A percentile compares a stretch with the other conserved stretches of the same genome.
These are phyloP conservation scores for Angophora floribunda DNA, from an alignment of 345 rosid species.

Conservation along the genomic window DNA sequence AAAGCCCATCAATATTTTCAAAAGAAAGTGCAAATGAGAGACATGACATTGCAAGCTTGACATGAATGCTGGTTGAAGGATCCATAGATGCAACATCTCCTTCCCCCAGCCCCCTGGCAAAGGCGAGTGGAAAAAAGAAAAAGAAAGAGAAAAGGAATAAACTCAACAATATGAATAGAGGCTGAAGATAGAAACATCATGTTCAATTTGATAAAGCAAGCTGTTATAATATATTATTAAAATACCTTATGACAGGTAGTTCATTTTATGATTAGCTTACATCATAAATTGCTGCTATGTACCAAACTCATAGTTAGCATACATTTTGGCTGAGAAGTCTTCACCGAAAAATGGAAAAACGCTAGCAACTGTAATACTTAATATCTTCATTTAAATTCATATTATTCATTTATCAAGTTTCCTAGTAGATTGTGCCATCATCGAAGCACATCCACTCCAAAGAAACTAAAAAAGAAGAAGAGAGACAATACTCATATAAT, in stretches of 20 bases:
- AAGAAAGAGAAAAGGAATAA: not conserved
- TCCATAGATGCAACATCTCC: not conserved
- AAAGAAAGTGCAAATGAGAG: not conserved
- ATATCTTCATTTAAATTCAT: not conserved
- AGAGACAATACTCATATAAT: not conserved
- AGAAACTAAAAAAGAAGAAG: not conserved
- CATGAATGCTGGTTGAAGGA: not conserved
- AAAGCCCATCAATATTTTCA: not conserved
- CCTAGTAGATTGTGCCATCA: not conserved
- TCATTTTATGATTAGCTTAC: not conserved
- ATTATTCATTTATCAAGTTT: not conserved
- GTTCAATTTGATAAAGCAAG: not conserved
- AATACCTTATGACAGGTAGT: not conserved
- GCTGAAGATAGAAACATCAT: not conserved
- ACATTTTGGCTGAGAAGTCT: not conserved
- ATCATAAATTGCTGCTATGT: not conserved
- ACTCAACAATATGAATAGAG: not conserved
- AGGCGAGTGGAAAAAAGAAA: accelerated
- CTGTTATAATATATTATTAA: not conserved
- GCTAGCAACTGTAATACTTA: not conserved
- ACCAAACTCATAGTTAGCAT: not conserved
- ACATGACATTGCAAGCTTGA: not conserved
- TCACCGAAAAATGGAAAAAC: not conserved
- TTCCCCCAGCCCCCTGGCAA: too few species aligned
- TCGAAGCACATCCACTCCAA: not conserved